A percentile compares a stretch with the other conserved stretches of the same genome.
Evolutionary conservation across 139 green algal species (phyloP).

Genomic region (Closterium sp.): DNA sequence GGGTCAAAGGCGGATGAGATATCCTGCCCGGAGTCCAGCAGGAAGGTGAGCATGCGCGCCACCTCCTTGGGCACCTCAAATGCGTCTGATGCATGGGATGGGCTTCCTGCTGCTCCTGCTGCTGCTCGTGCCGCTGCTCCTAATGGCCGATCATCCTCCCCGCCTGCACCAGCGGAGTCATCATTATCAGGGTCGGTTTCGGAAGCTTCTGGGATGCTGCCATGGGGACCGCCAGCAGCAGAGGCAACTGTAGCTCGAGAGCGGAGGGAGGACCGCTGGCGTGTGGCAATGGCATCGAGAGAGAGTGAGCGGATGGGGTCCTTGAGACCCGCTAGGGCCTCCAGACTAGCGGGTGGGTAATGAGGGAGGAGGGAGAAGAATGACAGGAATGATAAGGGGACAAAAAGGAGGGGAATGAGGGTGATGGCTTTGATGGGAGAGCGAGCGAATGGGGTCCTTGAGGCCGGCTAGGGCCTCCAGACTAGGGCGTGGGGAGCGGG

Average conservation of each 20-base stretch:
- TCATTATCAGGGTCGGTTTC: neutral
- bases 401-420: neutral
- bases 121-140: conserved; percentile 5
- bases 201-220: neutral
- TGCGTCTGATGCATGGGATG: neutral
- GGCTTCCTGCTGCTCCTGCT: no score
- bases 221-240: neutral
- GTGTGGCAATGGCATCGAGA: neutral
- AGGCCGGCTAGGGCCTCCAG: neutral
- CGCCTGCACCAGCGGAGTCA: neutral
- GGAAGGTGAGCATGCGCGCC: conserved; percentile 9
- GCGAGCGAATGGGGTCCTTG: neutral
- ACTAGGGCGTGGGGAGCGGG: neutral
- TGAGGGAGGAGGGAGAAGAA: neutral
- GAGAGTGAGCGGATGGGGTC: neutral
- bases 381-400: neutral
- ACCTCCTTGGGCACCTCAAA: conserved; percentile 22
- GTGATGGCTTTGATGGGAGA: neutral
- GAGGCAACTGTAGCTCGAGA: neutral
- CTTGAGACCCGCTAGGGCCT: neutral
- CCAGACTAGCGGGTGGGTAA: neutral
- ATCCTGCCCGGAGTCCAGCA: conserved; percentile 1
- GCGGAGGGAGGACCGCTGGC: neutral
- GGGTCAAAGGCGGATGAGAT: conserved; percentile 8
- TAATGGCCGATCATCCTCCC: neutral